Evolutionary conservation across 352 stramenopile genomes (phyloP), one percentile per base, ranked within the genome.

Genomic region (Thalassiosira exigua): DNA sequence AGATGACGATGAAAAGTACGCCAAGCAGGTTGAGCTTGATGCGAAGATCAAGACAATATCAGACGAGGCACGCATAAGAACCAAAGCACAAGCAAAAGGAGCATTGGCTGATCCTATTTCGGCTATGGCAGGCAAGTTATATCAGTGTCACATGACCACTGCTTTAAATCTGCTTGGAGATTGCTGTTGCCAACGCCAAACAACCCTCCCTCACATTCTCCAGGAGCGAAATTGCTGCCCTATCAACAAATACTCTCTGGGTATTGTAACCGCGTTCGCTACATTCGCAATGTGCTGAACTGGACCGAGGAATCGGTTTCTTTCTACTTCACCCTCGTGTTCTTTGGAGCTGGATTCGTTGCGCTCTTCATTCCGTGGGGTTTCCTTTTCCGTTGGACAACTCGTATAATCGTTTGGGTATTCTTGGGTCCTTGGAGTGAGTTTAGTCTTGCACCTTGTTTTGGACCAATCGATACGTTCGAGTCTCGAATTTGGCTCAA

Each of bases 231-330:
- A 48, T 42, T 77, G 32, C 53, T 82, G 4, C 68, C 51, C 1
- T 72, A 77, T 27, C 61, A 74, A 68, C 32, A 74, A 26, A 30
- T 50, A 54, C 52, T 71, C 4, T 58, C 39, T 19, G 26, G 51
- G 21, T 71, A 64, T 51, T 88, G 75, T 54, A 69, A 62, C 39
- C 73, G 73, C 12, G 64, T 87, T 11, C 69, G 81, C 52, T 75
- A 81, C 33, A 53, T 84, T 19, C 60, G 80, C 48, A 79, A 48
- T 32, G 29, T 75, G 30, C 33, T 85, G 19, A 86, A 69, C 24
- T 91, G 85, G 85, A 85, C 86, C 44, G 85, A n/a, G n/a, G n/a
- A n/a, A n/a, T n/a, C n/a, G n/a, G 36, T 88, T 36, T 84, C 77
- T 1, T 92, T 92, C 36, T 73, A 73, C 41, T 71, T 88, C 4